Base-by-base conservation (phyloP, 345 rosid genomes). In the Raphanus sativus region DNA sequence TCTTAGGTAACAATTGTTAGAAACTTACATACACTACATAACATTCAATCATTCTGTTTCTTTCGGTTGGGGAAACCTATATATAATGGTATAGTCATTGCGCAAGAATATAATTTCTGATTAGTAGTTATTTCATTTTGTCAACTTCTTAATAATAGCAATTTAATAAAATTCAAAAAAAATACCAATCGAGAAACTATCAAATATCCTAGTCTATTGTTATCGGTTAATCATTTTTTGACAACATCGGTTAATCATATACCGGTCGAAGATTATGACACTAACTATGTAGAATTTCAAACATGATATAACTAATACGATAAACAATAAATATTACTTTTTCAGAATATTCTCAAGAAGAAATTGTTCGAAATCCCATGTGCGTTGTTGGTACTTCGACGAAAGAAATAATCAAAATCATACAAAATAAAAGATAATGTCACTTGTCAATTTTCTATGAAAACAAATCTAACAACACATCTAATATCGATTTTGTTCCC, bases 191-290 rank as follows among this genome's bases (percentile, higher is more conserved):
- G 13, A 42, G 7, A 38, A 38, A 38, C 42, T 38, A 38, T 38
- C 42, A 68, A 21, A 34, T 40, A 12, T 40, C 48, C 48, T 40
- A 45, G 54, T 45, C 3, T 42, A 75, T 8, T 60, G 25, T 60
- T 48, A 69, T 61, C 21, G 3, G 5, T 12, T 10, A 40, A 11
- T 40, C 9, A 10, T 40, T 10, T n/a, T 40, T 40, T 40, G 11
- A 2, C 11, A 40, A 40, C 48, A 40, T 40, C 48, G 48, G 48
- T 11, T 42, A 6, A 76, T 29, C 61, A 42, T 58, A 58, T 48
- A 62, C 40, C 9, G 63, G 74, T 69, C 69, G 62, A 76, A 76
- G 74, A 69, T 69, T 29, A 45, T 32, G 79, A 62, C 50, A 48
- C 21, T 68, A 69, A 50, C 42, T 29, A 16, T 21, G 62, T 52